Percentiles rank a stretch among this genome's conserved stretches.
These are phyloP conservation scores for Dioscorea alata DNA, from an alignment of 106 monocot genomes.

Conservation along the genomic window DNA sequence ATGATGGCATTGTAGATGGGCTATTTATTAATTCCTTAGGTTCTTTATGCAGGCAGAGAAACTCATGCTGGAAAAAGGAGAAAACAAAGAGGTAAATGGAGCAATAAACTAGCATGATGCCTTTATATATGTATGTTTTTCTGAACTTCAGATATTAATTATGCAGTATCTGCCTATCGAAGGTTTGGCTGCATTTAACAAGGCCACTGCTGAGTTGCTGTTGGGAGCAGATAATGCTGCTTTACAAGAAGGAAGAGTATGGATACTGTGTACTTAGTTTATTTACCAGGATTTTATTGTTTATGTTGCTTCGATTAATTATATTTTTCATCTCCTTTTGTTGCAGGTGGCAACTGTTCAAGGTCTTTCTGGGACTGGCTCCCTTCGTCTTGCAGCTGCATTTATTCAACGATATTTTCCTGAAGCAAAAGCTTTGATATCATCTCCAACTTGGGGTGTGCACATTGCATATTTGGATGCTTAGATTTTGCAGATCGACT, in stretches of 20 bases:
- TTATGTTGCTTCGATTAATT: background rate
- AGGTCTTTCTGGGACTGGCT: slow-evolving; percentile 96
- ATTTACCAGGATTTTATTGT: slow-evolving; percentile 2
- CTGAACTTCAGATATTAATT: background rate
- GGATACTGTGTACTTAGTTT: background rate
- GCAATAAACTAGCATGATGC: background rate
- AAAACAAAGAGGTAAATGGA: slow-evolving; percentile 81
- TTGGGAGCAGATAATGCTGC: slow-evolving; percentile 80
- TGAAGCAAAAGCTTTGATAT: slow-evolving; percentile 88
- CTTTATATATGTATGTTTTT: too few species aligned
- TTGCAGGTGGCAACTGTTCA: slow-evolving; percentile 89
- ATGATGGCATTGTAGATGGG: background rate
- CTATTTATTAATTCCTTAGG: background rate
- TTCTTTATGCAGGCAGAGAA: slow-evolving; percentile 65
- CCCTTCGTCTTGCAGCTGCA: slow-evolving; percentile 98
- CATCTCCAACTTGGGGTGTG: slow-evolving; percentile 97
- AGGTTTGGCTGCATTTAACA: slow-evolving; percentile 96
- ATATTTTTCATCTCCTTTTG: background rate
- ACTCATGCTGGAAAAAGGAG: slow-evolving; percentile 93
- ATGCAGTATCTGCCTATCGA: slow-evolving; percentile 99
- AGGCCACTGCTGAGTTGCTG: slow-evolving; percentile 83
- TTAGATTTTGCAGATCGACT: background rate
- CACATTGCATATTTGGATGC: background rate
- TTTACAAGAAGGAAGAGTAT: slow-evolving; percentile 65
- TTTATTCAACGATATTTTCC: slow-evolving; percentile 98